Evolutionary conservation across 2,329 filamentous ascomycete genomes (phyloP).

Genomic region (Phialophora verrucosa): DNA sequence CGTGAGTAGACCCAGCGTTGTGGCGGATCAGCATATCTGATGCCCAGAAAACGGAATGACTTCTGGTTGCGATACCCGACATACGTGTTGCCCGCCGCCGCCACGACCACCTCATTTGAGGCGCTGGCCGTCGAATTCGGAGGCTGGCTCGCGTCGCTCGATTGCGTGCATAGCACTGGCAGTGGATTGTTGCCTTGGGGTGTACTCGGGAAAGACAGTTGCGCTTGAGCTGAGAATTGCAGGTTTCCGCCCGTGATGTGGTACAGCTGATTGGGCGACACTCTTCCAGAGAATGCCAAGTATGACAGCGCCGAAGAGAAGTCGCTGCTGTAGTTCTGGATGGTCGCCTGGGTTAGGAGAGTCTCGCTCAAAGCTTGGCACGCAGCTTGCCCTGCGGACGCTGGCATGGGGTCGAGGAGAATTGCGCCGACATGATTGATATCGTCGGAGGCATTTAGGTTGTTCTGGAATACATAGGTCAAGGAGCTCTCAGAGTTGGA

Average conservation of each 20-base stretch:
- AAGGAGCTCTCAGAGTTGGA: conserved; percentile 53
- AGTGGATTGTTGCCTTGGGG: conserved; percentile 43
- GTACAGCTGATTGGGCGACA: conserved; percentile 47
- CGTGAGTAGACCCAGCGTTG: conserved; percentile 56
- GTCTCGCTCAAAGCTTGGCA: conserved; percentile 57
- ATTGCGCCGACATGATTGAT: conserved; percentile 59
- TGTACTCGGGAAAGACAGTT: conserved; percentile 45
- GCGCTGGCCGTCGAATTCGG: conserved; percentile 44
- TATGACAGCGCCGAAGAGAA: conserved; percentile 56
- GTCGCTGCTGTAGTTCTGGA: conserved; percentile 53
- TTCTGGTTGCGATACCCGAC: conserved; percentile 61
- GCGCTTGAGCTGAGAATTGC: conserved; percentile 41
- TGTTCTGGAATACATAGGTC: conserved; percentile 61
- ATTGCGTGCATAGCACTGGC: conserved; percentile 60
- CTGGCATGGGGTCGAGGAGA: conserved; percentile 53
- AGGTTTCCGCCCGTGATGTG: conserved; percentile 52
- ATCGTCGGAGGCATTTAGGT: conserved; percentile 60
- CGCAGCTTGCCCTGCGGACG: conserved; percentile 49
- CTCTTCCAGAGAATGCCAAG: conserved; percentile 50
- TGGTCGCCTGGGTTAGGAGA: conserved; percentile 50
- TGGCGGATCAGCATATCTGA: conserved; percentile 52
- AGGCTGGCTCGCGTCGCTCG: conserved; percentile 45
- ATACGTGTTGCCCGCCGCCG: conserved; percentile 53
- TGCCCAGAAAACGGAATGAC: conserved; percentile 56
- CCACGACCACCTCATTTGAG: conserved; percentile 50